A percentile compares a stretch with the other conserved stretches of the same genome.
These are phyloP conservation scores for Aspergillus uvarum DNA, from an alignment of 2,329 filamentous ascomycete species.

Conservation along the genomic window DNA sequence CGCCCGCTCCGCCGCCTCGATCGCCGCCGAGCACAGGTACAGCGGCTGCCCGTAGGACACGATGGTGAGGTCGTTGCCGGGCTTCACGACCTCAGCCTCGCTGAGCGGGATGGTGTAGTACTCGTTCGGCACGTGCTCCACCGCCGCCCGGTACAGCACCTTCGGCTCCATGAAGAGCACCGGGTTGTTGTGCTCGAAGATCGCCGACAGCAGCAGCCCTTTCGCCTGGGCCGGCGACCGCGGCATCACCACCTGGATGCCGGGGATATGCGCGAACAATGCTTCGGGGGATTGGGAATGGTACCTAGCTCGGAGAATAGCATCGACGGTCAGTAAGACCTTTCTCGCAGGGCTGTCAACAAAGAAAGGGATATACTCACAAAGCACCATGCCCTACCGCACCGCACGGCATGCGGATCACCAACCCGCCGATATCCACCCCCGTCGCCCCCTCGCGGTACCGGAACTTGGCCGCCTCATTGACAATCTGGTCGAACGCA, in stretches of 20 bases:
- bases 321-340: too few relatives aligned
- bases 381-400: conserved; percentile 85
- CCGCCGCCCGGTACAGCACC: conserved; percentile 84
- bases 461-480: conserved; percentile 85
- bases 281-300: conserved; percentile 88
- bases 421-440: conserved; percentile 72
- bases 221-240: conserved; percentile 86
- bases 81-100: conserved; percentile 79
- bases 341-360: too few relatives aligned
- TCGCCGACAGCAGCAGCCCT: conserved; percentile 74
- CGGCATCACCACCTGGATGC: conserved; percentile 80
- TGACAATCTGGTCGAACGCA: conserved; percentile 90
- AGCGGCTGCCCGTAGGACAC: conserved; percentile 87
- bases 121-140: conserved; percentile 82
- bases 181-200: conserved; percentile 75
- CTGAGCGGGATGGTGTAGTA: conserved; percentile 81
- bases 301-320: conserved; percentile 50
- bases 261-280: conserved; percentile 84
- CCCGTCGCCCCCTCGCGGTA: conserved; percentile 69
- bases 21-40: conserved; percentile 77
- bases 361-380: too few relatives aligned
- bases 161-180: conserved; percentile 95
- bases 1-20: conserved; percentile 72
- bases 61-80: conserved; percentile 77
- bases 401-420: conserved; percentile 86